Evolutionary conservation across 495 filamentous ascomycete species (phyloP), one percentile per base, ranked within the genome.

Genomic region (Aspergillus cavernicola): DNA sequence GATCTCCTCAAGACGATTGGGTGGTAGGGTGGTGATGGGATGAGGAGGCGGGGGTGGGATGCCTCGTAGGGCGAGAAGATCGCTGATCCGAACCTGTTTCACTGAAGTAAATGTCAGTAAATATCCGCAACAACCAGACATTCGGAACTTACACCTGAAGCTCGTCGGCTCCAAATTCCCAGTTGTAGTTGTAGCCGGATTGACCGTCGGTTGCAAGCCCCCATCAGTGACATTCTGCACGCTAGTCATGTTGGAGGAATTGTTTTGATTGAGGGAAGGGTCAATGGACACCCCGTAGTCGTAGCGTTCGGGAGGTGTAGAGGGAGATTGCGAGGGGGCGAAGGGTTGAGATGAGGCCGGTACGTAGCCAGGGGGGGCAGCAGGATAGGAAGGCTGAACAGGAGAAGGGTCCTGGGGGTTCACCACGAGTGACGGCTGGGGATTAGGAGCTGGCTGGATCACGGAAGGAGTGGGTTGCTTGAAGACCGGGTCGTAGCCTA

Each of bases 401-500:
- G 65, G 49, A 41, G 68, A 66, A 53, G 66, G 72, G 23, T 73
- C 71, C 45, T 76, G 74, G 11, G 72, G 70, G 50, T 73, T 76
- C 51, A 74, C 68, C 22, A 78, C 72, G 44, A 76, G 61, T 36
- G 71, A 73, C 20, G 72, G 74, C 43, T 75, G 73, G 55, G 72
- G 71, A 56, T 78, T 82, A 47, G 79, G 82, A 57, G 85, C 86
- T 55, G 89, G 87, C 66, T 92, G 89, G 57, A 95, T 90, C 45
- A 84, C 80, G 36, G 87, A 77, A 13, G 89, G 87, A 16, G 84
- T 68, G 11, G 87, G 85, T 62, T 91, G 88, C 70, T 95, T 95
- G 76, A 98, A 98, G 55, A 97, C 95, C 32, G 93, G 93, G 67
- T 98, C 93, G 83, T 98, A 98, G 39, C 93, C 93, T 44, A 96